Conservation (phyloP, 2,329 filamentous ascomycete genomes). For the Exophiala bonariae region DNA sequence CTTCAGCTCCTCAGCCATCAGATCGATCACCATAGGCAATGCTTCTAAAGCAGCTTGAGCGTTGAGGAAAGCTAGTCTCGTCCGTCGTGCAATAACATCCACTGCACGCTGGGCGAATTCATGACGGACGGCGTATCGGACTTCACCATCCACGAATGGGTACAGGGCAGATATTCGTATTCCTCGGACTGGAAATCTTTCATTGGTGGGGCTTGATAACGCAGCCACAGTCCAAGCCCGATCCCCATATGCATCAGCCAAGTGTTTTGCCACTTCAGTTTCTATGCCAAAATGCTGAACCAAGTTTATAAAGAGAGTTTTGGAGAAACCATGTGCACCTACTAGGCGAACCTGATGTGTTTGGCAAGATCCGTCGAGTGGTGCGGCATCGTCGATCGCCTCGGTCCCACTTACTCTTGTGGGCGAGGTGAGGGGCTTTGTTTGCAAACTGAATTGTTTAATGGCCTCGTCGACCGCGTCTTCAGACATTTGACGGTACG, state of each 20-base stretch:
- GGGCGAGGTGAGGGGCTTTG: slow-evolving; percentile 21
- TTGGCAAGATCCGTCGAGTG: slow-evolving; percentile 69
- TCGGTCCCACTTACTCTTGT: slow-evolving; percentile 29
- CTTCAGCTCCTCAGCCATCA: slow-evolving; percentile 80
- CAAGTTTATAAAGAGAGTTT: slow-evolving; percentile 90
- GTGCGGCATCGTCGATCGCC: slow-evolving; percentile 29
- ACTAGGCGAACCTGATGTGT: slow-evolving; percentile 80
- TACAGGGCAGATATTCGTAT: slow-evolving; percentile 78
- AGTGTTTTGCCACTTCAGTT: slow-evolving; percentile 86
- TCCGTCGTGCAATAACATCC: slow-evolving; percentile 83
- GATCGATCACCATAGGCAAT: slow-evolving; percentile 79
- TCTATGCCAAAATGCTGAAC: slow-evolving; percentile 92
- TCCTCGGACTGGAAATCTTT: slow-evolving; percentile 80
- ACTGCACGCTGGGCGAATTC: slow-evolving; percentile 91
- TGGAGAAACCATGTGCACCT: slow-evolving; percentile 83
- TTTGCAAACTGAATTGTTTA: slow-evolving; percentile 26
- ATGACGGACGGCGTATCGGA: slow-evolving; percentile 81
- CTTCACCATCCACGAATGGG: slow-evolving; percentile 88
- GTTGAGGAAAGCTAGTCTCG: slow-evolving; percentile 84
- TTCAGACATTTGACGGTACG: slow-evolving; percentile 90
- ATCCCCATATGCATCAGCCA: slow-evolving; percentile 86
- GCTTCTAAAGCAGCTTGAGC: slow-evolving; percentile 87
- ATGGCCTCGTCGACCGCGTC: slow-evolving; percentile 73
- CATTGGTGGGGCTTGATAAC: slow-evolving; percentile 72
- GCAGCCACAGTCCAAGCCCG: slow-evolving; percentile 87